phyloP scores from a whole-genome alignment of 306 rosid genomes.

The Medicago truncatula region DNA sequence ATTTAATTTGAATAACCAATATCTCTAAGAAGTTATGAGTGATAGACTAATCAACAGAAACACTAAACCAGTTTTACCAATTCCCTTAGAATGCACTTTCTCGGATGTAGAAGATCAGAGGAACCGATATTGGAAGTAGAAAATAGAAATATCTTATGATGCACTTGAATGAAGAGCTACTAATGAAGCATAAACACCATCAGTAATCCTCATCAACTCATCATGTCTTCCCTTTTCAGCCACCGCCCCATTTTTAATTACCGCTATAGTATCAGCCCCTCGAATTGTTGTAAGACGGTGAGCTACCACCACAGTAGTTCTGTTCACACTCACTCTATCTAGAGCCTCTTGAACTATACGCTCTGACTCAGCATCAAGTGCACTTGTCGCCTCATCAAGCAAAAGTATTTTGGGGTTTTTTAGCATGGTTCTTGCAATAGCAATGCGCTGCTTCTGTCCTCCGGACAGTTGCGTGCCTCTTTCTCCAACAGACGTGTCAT shows the following conservation, averaged over 20 bases:
- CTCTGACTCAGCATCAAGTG: constrained; percentile 88
- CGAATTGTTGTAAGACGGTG: constrained; percentile 81
- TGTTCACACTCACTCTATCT: constrained; percentile 73
- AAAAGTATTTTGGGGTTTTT: constrained; percentile 79
- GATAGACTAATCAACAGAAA: neutral
- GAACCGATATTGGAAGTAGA: neutral
- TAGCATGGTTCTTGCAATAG: constrained; percentile 84
- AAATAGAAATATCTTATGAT: constrained; percentile 15
- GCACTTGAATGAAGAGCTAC: constrained; percentile 73
- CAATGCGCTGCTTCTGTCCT: constrained; percentile 91
- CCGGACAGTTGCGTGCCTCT: constrained; percentile 89
- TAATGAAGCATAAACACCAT: constrained; percentile 78
- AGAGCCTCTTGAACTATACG: constrained; percentile 82
- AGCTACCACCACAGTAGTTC: constrained; percentile 89
- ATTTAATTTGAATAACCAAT: neutral
- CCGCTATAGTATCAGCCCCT: constrained; percentile 76
- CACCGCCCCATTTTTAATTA: constrained; percentile 71
- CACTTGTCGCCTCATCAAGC: constrained; percentile 95
- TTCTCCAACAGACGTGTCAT: constrained; percentile 79
- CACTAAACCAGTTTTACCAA: neutral
- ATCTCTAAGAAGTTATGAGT: neutral
- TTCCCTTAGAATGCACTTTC: neutral
- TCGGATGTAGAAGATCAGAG: no score
- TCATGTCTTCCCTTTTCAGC: constrained; percentile 88
- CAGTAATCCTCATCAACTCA: constrained; percentile 62